Conservation (phyloP, 2,329 filamentous ascomycete species). For the Cryoendolithus antarcticus region DNA sequence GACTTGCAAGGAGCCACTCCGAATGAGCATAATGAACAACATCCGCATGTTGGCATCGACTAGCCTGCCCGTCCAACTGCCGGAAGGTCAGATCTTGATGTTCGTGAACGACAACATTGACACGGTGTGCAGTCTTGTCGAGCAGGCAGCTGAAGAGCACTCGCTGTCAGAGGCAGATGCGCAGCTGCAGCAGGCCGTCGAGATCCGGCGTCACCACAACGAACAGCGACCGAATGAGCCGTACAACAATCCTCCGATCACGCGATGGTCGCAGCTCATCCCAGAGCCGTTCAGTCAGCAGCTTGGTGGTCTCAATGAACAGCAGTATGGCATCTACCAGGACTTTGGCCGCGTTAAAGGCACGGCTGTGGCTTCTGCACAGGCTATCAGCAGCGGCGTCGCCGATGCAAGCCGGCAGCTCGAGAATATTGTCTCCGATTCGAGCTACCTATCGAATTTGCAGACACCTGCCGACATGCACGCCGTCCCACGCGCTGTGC, state of each 20-base stretch:
- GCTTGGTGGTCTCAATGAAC: slow-evolving; percentile 69
- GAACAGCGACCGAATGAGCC: slow-evolving; percentile 66
- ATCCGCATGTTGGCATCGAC: slow-evolving; percentile 66
- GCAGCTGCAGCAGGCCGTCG: slow-evolving; percentile 71
- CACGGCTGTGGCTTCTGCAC: slow-evolving; percentile 31
- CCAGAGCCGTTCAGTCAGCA: slow-evolving; percentile 86
- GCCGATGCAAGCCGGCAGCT: slow-evolving; percentile 46
- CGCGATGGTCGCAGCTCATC: slow-evolving; percentile 85
- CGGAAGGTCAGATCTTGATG: slow-evolving; percentile 93
- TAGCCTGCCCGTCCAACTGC: slow-evolving; percentile 57
- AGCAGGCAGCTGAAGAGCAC: slow-evolving; percentile 88
- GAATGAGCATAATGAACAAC: slow-evolving; percentile 95
- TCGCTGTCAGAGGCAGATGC: slow-evolving; percentile 91
- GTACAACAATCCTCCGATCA: slow-evolving; percentile 69
- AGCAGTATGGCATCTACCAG: slow-evolving; percentile 93
- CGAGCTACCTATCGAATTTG: slow-evolving; percentile 45
- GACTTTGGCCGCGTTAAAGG: slow-evolving; percentile 84
- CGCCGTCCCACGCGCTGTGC: slow-evolving; percentile 45
- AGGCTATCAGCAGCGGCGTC: slow-evolving; percentile 27
- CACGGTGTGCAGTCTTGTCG: slow-evolving; percentile 81
- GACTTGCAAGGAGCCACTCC: slow-evolving; percentile 93
- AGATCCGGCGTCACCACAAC: slow-evolving; percentile 64
- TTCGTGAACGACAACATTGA: slow-evolving; percentile 98
- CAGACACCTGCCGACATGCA: slow-evolving; percentile 51
- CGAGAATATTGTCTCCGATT: slow-evolving; percentile 49